These are phyloP conservation scores for Penicillium sp. DNA, from an alignment of 2,329 filamentous ascomycete species.

Conservation along the genomic window DNA sequence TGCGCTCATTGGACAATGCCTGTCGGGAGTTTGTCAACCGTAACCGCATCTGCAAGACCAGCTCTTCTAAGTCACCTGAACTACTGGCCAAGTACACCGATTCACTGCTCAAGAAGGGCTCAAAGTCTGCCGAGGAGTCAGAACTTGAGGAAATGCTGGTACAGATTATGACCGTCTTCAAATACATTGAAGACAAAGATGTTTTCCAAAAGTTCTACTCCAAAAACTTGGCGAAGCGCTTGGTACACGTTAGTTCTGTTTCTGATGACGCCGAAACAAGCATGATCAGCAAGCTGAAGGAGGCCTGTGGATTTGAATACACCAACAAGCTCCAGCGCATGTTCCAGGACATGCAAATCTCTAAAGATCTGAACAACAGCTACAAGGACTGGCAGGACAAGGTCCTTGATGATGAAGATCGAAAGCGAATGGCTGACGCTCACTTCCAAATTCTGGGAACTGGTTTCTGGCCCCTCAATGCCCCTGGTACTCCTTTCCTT, in stretches of 20 bases:
- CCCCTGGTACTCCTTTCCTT: constrained; percentile 84
- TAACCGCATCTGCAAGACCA: constrained; percentile 92
- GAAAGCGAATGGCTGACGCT: constrained; percentile 75
- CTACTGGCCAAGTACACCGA: constrained; percentile 95
- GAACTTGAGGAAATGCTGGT: constrained; percentile 86
- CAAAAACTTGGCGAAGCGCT: constrained; percentile 88
- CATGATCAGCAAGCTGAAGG: constrained; percentile 99
- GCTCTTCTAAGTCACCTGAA: constrained; percentile 92
- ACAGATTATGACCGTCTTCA: constrained; percentile 99
- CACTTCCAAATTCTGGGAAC: constrained; percentile 92
- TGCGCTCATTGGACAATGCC: constrained; percentile 91
- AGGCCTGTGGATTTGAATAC: constrained; percentile 97
- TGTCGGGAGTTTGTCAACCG: constrained; percentile 98
- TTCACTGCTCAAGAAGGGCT: constrained; percentile 83
- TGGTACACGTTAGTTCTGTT: constrained; percentile 93
- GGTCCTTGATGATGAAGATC: constrained; percentile 64
- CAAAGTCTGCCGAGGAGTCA: constrained; percentile 87
- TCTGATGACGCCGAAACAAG: constrained; percentile 97
- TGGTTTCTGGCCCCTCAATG: constrained; percentile 91
- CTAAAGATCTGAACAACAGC: constrained; percentile 88
- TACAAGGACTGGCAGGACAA: constrained; percentile 78
- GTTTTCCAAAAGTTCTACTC: constrained; percentile 99
- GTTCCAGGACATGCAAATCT: constrained; percentile 99
- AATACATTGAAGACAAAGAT: constrained; percentile 99
- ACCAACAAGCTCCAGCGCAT: constrained; percentile 99